These are phyloP conservation scores for Podosphaera leucotricha DNA, from an alignment of 2,329 filamentous ascomycete genomes.

Conservation along the genomic window DNA sequence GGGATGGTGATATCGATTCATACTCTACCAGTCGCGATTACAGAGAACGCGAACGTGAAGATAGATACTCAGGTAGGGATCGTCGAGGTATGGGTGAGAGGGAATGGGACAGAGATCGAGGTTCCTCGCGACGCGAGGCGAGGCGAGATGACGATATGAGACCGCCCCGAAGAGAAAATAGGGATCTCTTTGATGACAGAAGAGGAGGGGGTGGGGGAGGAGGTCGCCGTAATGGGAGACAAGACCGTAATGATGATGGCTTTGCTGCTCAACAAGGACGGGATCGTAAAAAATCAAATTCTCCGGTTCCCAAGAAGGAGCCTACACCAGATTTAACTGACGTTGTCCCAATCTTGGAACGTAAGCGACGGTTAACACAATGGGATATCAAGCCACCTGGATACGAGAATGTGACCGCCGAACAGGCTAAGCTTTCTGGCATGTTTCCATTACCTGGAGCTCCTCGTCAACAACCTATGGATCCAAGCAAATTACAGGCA, in stretches of 20 bases:
- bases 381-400: constrained; percentile 99
- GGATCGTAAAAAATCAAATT: constrained; percentile 39
- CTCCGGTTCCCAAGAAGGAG: constrained; percentile 67
- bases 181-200: constrained; percentile 39
- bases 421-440: constrained; percentile 93
- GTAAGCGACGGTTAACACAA: constrained; percentile 83
- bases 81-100: constrained; percentile 39
- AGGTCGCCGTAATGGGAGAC: constrained; percentile 19
- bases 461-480: constrained; percentile 84
- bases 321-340: constrained; percentile 81
- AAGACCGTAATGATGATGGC: constrained; percentile 18
- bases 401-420: constrained; percentile 93
- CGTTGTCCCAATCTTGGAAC: constrained; percentile 55
- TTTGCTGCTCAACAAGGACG: constrained; percentile 25
- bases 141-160: constrained; percentile 43
- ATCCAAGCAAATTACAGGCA: constrained; percentile 76
- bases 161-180: constrained; percentile 25
- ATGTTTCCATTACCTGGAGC: constrained; percentile 98
- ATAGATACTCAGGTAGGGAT: constrained; percentile 56
- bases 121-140: constrained; percentile 34
- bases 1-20: constrained; percentile 55
- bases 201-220: constrained; percentile 27
- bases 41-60: constrained; percentile 79
- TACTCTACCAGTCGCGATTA: constrained; percentile 89
- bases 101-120: constrained; percentile 53